Evolutionary conservation across 352 stramenopile species (phyloP), one percentile per base, ranked within the genome.

Genomic region (Pythium folliculosum): DNA sequence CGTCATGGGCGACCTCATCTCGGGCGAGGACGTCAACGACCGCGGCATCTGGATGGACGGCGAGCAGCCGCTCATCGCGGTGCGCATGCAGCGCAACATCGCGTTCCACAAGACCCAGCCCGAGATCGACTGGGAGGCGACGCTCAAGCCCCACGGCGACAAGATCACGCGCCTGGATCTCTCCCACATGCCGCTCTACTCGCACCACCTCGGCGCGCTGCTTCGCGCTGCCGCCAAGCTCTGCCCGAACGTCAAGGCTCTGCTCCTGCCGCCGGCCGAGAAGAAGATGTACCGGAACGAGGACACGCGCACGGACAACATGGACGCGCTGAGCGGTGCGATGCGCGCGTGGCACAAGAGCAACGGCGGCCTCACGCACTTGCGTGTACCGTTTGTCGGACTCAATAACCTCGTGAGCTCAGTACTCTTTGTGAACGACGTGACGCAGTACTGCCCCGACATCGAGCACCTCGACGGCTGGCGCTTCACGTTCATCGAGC

Each of bases 381-480:
- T 64, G 54, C 55, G 58, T 10, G 62, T 68, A 13, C 62, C 62
- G 27, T 68, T 57, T 32, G 12, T 68, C 14, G 62, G 62, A 9
- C 23, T 62, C 27, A 56, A 68, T 21, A 48, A 68, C 17, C 62
- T 62, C 19, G 14, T 68, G 1, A 47, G 43, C 43, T 62, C 55
- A n/a, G 25, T 68, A 3, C 9, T 38, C 38, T 59, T 70, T 19
- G 23, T 77, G 1, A 43, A 27, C 9, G 48, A 56, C 5, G 19
- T 77, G 14, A 21, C 60, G 0, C 23, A 53, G 13, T 70, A 43
- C 17, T 77, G 71, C n/a, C 63, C 63, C 4, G 32, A 60, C 5
- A 54, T 77, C 3, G 59, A 73, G 48, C 69, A 67, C 52, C 21
- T 75, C 16, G 71, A 77, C 35, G 71, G 71, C 19, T 75, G 53